Base-by-base conservation (phyloP, 257 asterid genomes). In the Solanum arcanum region DNA sequence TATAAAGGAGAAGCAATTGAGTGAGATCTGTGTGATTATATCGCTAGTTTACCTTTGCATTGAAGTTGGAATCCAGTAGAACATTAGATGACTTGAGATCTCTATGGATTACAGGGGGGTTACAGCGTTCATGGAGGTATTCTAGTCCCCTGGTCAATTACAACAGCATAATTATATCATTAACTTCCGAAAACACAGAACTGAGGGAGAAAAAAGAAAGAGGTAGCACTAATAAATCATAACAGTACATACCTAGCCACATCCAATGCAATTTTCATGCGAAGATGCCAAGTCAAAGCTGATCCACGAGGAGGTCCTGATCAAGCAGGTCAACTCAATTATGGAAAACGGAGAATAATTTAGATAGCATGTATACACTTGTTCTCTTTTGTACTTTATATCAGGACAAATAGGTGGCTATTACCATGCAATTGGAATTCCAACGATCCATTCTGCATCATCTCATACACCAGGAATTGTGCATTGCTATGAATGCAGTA, bases 231-330 rank as follows among this genome's bases (percentile, higher is more conserved):
- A 62, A 86, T 12, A 27, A 35, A 81, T 31, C 21, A 69, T 41
- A 20, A 21, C 62, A 83, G 56, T 41, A 46, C 66, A 60, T 89
- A 97, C 98, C 98, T 95, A 70, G 98, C 99, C 62, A 97, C 92
- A 92, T 97, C 99, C 75, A 97, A 91, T 41, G 99, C 98, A 80
- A 95, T 94, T 91, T 93, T 97, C 98, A 97, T 95, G 64, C 99
- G 92, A 62, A 97, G 52, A 86, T 93, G 98, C 99, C 99, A 97
- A 89, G 90, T 93, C 91, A 97, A 91, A 83, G 91, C 88, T 35
- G 94, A 91, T 92, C 95, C 93, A 87, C 84, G 92, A 88, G 95
- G 91, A 86, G 97, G 93, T 68, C 97, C 99, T 97, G 90, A 73
- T 49, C 85, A 81, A 12, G 69, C 69, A 81, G 85, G 44, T 11